Conservation (phyloP, 208 protist genomes). For the Trypanosoma theileri region DNA sequence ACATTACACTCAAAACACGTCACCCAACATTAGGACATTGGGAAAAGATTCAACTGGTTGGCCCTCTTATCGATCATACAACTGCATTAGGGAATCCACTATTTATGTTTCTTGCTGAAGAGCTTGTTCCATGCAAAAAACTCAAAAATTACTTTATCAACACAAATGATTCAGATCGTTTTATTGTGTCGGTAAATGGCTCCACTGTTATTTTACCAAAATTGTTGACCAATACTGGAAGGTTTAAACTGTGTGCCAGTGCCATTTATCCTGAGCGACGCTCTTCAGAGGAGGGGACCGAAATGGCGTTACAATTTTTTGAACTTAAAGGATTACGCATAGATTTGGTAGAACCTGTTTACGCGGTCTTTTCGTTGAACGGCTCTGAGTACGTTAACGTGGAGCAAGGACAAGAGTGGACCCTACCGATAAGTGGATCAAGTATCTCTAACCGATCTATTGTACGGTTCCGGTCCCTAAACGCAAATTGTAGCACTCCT, state of each 20-base stretch:
- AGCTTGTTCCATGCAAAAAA: slow-evolving; percentile 39
- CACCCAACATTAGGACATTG: slow-evolving; percentile 49
- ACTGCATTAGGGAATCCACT: slow-evolving; percentile 51
- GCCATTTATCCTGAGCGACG: slow-evolving; percentile 41
- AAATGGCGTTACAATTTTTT: slow-evolving; percentile 64
- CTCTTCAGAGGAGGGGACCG: slow-evolving; percentile 37
- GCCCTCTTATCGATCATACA: slow-evolving; percentile 52
- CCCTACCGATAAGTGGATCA: slow-evolving; percentile 58
- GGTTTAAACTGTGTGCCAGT: slow-evolving; percentile 64
- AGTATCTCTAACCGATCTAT: slow-evolving; percentile 52
- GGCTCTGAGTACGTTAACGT: slow-evolving; percentile 53
- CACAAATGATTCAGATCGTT: slow-evolving; percentile 35
- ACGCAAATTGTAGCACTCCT: slow-evolving; percentile 35
- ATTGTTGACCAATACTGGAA: slow-evolving; percentile 40
- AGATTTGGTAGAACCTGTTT: slow-evolving; percentile 44
- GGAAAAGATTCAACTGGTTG: slow-evolving; percentile 54
- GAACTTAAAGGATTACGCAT: slow-evolving; percentile 46
- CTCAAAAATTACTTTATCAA: slow-evolving; percentile 49
- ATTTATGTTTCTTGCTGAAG: slow-evolving; percentile 62
- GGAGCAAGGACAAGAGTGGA: slow-evolving; percentile 70
- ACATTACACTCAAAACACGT: slow-evolving; percentile 41
- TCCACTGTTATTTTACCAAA: slow-evolving; percentile 51
- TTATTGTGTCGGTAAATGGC: slow-evolving; percentile 55
- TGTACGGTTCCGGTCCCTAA: slow-evolving; percentile 46
- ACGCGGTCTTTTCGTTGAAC: slow-evolving; percentile 67